Base-by-base conservation (phyloP, 2,329 filamentous ascomycete genomes). In the Aspergillus hiratsukae region DNA sequence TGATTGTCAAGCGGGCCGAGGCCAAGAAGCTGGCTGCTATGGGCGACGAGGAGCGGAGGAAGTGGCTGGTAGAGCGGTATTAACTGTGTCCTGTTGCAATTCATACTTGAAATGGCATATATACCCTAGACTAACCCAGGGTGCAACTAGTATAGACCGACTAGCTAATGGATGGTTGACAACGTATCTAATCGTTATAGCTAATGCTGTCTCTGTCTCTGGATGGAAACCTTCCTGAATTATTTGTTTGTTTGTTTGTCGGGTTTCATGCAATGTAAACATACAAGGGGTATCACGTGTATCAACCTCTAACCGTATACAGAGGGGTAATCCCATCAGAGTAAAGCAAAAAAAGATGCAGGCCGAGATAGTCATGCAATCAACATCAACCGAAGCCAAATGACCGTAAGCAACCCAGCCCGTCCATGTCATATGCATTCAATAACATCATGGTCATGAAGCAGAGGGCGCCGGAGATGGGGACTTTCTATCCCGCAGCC, bases 1-100 rank as follows among this genome's bases (percentile, higher is more conserved):
- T 60, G 10, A 58, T 63, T 9, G 69, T 74, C n/a, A 72, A 75
- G 48, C 61, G 67, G 40, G 69, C 68, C 10, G 69, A 77, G 56
- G 66, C 64, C 29, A 52, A 64, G 35, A 67, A 67, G 53, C 57
- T 75, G 48, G 58, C 59, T 23, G 63, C 54, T 2, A 74, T 75
- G 67, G 56, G 62, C 9, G 67, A 72, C 17, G 64, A 67, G 3
- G 58, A 66, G 49, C 67, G 70, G 48, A 64, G 69, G 35, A 56
- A 65, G 48, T 76, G 74, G 75, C 58, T 77, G 28, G 64, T 76
- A 41, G 69, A 69, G 51, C 65, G 72, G 37, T 77, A 76, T 57
- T 77, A 63, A 66, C 37, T 35, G 21, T 21, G n/a, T 19, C 9
- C 21, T 19, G 35, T 41, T 55, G 21, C 21, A 49, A 49, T 52